A percentile compares a stretch with the other conserved stretches of the same genome.
Conservation (phyloP, 495 filamentous ascomycete species). For the Aspergillus cristatus region DNA sequence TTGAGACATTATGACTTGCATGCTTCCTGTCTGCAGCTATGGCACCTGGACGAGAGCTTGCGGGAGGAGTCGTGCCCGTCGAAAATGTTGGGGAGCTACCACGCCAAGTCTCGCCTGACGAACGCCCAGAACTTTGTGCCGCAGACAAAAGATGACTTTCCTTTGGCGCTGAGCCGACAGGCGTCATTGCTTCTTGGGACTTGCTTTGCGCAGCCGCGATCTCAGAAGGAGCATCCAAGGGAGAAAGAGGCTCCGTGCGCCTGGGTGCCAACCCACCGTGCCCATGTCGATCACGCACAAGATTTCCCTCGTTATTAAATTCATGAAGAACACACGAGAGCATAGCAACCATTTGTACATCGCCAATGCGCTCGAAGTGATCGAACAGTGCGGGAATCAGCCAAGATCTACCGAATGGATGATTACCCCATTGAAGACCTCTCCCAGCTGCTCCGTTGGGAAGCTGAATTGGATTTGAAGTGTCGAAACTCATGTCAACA, state of each 20-base stretch:
- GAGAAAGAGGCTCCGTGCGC: conserved; percentile 13
- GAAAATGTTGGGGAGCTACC: conserved; percentile 37
- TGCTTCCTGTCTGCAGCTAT: conserved; percentile 26
- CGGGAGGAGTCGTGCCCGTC: conserved; percentile 60
- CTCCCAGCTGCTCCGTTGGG: conserved; percentile 26
- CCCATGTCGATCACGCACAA: conserved; percentile 3
- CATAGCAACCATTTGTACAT: conserved; percentile 94
- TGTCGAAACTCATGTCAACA: conserved; percentile 27
- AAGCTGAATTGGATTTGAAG: conserved; percentile 4
- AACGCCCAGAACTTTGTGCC: conserved; percentile 47
- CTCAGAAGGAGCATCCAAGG: conserved; percentile 23
- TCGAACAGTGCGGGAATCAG: conserved; percentile 58
- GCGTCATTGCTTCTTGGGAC: conserved; percentile 23
- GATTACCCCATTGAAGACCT: conserved; percentile 74
- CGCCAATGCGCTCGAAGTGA: conserved; percentile 69
- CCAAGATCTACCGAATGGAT: conserved; percentile 66
- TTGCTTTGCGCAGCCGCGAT: conserved; percentile 19
- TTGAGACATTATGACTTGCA: conserved; percentile 53
- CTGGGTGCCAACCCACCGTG: conserved; percentile 11
- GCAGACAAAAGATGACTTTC: conserved; percentile 45
- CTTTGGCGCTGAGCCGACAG: conserved; percentile 48
- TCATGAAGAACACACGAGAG: conserved; percentile 81
- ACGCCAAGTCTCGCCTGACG: conserved; percentile 31
- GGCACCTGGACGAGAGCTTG: conserved; percentile 20
- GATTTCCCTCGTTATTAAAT: conserved; percentile 24